A percentile compares a stretch with the other conserved stretches of the same genome.
Conservation (phyloP, 768 basidiomycete genomes). For the Rhodotorula babjevae region DNA sequence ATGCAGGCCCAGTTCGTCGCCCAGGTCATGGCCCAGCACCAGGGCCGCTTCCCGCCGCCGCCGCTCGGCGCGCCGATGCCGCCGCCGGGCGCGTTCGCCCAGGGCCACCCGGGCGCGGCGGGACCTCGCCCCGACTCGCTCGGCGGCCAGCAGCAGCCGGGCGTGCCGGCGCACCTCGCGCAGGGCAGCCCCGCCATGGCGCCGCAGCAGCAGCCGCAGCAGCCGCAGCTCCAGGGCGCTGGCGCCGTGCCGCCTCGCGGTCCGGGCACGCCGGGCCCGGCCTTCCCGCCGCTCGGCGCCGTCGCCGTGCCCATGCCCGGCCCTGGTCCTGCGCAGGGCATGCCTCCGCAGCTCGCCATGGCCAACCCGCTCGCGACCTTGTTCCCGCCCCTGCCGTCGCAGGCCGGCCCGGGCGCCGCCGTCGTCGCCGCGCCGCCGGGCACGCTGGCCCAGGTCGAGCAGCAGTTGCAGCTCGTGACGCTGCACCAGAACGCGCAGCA, state of each 20-base stretch:
- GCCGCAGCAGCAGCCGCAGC: background rate
- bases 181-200: background rate
- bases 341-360: too few species aligned
- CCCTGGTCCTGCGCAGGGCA: background rate
- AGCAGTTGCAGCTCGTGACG: conserved; percentile 16
- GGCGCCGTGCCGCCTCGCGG: background rate
- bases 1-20: conserved; percentile 3
- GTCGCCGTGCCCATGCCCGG: background rate
- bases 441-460: conserved; percentile 20
- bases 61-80: conserved; percentile 1
- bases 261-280: background rate
- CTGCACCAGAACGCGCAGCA: conserved; percentile 22
- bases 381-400: conserved; percentile 35
- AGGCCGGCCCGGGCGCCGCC: background rate
- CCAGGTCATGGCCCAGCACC: background rate
- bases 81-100: background rate
- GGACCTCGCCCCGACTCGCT: conserved; percentile 4
- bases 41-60: conserved; percentile 3
- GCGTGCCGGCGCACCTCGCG: background rate
- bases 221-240: background rate
- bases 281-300: conserved; percentile 30
- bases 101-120: conserved; percentile 16
- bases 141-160: background rate
- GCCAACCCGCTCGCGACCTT: conserved; percentile 27
- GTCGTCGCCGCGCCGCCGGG: background rate